These are phyloP conservation scores for Leptographium lundbergii DNA, from an alignment of 2,329 filamentous ascomycete genomes.

Conservation along the genomic window DNA sequence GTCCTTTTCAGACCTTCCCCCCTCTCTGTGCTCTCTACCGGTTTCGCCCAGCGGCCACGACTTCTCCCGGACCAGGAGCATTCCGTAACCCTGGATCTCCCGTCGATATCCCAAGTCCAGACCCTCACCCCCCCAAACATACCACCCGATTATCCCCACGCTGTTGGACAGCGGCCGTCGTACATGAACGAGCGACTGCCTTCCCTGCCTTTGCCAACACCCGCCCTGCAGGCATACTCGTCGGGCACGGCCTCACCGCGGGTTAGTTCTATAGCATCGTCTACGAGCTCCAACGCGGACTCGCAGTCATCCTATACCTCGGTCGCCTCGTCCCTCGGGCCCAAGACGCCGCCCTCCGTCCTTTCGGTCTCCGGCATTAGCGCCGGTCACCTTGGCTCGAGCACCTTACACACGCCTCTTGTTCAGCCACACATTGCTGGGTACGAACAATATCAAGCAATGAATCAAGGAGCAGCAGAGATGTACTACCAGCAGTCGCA, in stretches of 20 bases:
- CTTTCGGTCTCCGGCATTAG: conserved; percentile 33
- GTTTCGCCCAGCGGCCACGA: neutral
- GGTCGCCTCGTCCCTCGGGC: conserved; percentile 45
- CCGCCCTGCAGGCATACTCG: conserved; percentile 56
- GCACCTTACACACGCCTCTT: conserved; percentile 26
- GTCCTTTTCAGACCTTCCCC: too few relatives aligned
- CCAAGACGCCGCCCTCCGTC: conserved; percentile 62
- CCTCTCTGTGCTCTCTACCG: neutral
- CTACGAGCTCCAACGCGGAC: conserved; percentile 36
- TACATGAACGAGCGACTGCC: conserved; percentile 64
- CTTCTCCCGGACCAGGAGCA: conserved; percentile 17
- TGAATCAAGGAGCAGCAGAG: conserved; percentile 74
- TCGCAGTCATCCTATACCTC: conserved; percentile 43
- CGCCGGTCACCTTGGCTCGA: conserved; percentile 4
- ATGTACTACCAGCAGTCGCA: conserved; percentile 73
- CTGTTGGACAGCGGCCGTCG: conserved; percentile 45
- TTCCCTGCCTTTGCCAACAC: conserved; percentile 51
- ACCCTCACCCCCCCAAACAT: conserved; percentile 64
- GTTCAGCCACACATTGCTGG: conserved; percentile 22
- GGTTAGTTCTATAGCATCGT: conserved; percentile 58
- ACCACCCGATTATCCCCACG: conserved; percentile 56
- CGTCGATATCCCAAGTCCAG: conserved; percentile 73
- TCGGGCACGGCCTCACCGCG: conserved; percentile 64
- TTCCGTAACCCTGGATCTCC: conserved; percentile 78
- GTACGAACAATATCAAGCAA: conserved; percentile 40